Evolutionary conservation across 164 flowering plant species (phyloP).

Genomic region (Magnolia sinica): DNA sequence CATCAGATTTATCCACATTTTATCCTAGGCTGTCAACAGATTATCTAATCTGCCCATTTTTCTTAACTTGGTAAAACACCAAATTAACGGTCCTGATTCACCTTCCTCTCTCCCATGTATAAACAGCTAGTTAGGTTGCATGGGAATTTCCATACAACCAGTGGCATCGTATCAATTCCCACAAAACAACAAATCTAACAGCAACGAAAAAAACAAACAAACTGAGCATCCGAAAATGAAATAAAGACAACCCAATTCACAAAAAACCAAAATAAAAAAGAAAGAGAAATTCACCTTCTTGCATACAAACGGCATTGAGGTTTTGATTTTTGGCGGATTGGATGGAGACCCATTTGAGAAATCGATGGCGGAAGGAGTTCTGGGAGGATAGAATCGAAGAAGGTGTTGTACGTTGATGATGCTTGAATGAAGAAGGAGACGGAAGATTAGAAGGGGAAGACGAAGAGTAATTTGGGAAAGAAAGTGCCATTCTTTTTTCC

Average conservation of each 20-base stretch:
- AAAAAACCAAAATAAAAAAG: not conserved
- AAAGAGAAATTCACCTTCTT: constrained; percentile 22
- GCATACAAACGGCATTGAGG: constrained; percentile 18
- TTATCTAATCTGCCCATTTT: too few relatives aligned
- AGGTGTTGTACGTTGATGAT: not conserved
- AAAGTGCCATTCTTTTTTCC: constrained; percentile 13
- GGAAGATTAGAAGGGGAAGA: constrained; percentile 11
- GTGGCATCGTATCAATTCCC: too few relatives aligned
- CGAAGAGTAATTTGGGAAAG: constrained; percentile 13
- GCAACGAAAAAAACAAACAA: not conserved
- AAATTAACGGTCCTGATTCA: too few relatives aligned
- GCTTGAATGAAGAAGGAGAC: constrained; percentile 10
- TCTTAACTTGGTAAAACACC: too few relatives aligned
- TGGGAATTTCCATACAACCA: not conserved
- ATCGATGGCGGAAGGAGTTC: not conserved
- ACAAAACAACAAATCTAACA: not conserved
- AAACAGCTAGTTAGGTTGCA: not conserved
- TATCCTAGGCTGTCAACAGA: too few relatives aligned
- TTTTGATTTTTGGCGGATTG: constrained; percentile 5
- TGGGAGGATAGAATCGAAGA: constrained; percentile 4
- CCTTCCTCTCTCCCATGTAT: too few relatives aligned
- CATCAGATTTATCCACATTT: too few relatives aligned
- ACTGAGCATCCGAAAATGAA: not conserved
- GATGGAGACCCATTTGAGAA: constrained; percentile 11
- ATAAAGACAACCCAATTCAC: not conserved